Percentiles rank a stretch among this genome's conserved stretches.
Conservation (phyloP, 164 flowering plant species). For the Annona squamosa region DNA sequence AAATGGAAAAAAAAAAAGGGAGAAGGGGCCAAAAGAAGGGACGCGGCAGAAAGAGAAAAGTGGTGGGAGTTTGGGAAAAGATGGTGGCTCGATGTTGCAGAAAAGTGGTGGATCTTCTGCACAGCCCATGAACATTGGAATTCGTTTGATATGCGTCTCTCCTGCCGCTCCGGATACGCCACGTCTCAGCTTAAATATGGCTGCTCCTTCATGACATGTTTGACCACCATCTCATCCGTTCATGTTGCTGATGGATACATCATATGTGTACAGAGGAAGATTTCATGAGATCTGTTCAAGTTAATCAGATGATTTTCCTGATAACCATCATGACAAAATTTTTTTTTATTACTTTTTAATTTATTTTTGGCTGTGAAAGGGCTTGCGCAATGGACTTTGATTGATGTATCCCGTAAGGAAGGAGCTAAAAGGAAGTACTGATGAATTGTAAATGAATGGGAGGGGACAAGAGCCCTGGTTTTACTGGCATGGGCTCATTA, state of each 20-base stretch:
- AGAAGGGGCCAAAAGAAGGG: background rate
- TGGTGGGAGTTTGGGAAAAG: background rate
- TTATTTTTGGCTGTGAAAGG: no score
- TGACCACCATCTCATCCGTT: no score
- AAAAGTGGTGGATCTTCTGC: background rate
- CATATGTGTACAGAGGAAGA: no score
- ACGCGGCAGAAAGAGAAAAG: background rate
- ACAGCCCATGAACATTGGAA: background rate
- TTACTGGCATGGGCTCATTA: background rate
- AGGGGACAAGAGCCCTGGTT: conserved; percentile 2
- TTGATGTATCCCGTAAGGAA: no score
- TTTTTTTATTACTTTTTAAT: no score
- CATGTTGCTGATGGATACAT: no score
- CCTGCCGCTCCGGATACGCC: background rate
- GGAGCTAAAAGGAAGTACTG: background rate
- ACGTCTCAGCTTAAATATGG: no score
- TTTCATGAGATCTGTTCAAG: no score
- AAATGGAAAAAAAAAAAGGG: background rate
- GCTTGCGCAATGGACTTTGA: no score
- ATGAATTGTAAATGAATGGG: background rate
- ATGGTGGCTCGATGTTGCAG: background rate
- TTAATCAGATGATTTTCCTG: no score
- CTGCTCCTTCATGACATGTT: no score
- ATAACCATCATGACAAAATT: no score
- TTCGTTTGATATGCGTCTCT: background rate